phyloP scores from a whole-genome alignment of 345 rosid genomes.

The Syzygium aromaticum region DNA sequence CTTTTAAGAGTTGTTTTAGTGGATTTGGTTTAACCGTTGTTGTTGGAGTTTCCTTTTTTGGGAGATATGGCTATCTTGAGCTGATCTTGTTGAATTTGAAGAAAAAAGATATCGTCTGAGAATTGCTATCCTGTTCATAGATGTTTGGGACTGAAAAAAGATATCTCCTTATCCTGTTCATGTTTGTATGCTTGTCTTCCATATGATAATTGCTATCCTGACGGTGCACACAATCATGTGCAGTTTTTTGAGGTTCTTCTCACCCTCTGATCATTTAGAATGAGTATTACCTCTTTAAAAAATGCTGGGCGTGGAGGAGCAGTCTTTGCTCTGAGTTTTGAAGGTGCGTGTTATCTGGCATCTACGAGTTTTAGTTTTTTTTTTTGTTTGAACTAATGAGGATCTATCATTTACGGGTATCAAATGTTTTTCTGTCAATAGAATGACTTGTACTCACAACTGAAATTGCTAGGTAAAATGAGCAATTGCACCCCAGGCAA shows the following conservation, averaged over 20 bases:
- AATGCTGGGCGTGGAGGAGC: neutral
- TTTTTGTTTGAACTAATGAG: neutral
- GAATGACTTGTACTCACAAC: neutral
- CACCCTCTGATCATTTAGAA: neutral
- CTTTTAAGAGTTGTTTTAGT: neutral
- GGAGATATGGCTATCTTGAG: neutral
- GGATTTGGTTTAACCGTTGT: neutral
- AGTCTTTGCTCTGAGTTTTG: neutral
- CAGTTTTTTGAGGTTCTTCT: neutral
- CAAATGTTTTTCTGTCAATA: neutral
- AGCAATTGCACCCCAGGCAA: too few relatives aligned
- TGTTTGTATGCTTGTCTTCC: neutral
- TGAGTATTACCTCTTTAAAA: neutral
- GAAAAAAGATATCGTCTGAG: neutral
- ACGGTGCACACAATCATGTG: neutral
- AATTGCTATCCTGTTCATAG: too few relatives aligned
- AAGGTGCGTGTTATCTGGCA: neutral
- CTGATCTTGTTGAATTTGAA: too few relatives aligned
- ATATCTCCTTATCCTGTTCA: neutral
- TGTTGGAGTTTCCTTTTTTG: neutral
- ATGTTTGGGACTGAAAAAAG: too few relatives aligned
- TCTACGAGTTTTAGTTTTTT: neutral
- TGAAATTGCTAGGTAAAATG: too few relatives aligned
- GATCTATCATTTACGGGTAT: neutral
- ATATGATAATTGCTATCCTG: neutral